Evolutionary conservation across 2,329 filamentous ascomycete species (phyloP), one percentile per base, ranked within the genome.

Genomic region (Cordyceps militaris): DNA sequence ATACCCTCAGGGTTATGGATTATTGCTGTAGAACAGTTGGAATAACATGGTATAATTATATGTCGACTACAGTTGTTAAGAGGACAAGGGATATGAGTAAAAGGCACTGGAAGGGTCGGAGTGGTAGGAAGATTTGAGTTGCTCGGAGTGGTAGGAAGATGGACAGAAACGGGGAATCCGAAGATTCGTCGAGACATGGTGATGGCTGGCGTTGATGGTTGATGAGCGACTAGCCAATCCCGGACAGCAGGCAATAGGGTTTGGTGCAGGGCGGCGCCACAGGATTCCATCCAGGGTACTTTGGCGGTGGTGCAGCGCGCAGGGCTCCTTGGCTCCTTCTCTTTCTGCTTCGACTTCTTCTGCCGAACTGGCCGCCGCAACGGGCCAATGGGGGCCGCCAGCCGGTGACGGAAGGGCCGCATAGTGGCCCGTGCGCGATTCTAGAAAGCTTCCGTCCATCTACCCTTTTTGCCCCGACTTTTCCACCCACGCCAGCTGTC

Each of bases 401-500:
- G 32, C 53, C 53, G 44, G 53, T 34, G 53, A 49, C 56, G 59
- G 51, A 55, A 42, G 57, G 57, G 56, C 47, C 61, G n/a, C 42
- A 32, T 11, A 19, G 57, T 61, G 63, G 60, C 40, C 62, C 56
- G 64, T 65, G 64, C 63, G 54, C 59, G 40, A 59, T 66, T 66
- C 65, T 66, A 66, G 63, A 66, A 66, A 65, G 63, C 61, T 66
- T 66, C 63, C 57, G 49, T 56, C 36, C 34, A 56, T 56, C 54
- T 40, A 34, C 44, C 28, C 34, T 51, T 42, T 46, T 38, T 55
- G 43, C 56, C 57, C 57, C 56, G 42, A 55, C 51, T 56, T 59
- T 58, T 50, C 9, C 26, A 24, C 24, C 19, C 24, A 16, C 16
- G 23, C n/a, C 14, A 47, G 42, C 54, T 56, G 40, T 43, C 30